phyloP scores from a whole-genome alignment of 148 eudicot genomes.

The Chenopodium quinoa region DNA sequence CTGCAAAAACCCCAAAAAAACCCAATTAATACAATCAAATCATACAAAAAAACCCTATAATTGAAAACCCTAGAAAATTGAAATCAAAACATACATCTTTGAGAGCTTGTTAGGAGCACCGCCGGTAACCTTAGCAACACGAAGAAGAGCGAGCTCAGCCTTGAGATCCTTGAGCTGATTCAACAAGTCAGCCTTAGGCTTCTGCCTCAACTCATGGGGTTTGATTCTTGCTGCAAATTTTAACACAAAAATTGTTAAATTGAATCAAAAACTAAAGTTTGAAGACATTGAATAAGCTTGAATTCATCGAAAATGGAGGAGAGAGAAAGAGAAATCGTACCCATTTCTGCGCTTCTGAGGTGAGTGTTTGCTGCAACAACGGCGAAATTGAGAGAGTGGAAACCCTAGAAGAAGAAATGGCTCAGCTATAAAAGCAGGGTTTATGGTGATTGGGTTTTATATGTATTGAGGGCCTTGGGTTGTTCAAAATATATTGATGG shows the following conservation, averaged over 20 bases:
- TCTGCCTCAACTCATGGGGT: constrained; percentile 30
- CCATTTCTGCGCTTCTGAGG: too few species aligned
- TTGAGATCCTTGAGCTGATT: constrained; percentile 55
- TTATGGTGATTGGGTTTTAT: too few species aligned
- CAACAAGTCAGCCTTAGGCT: constrained; percentile 41
- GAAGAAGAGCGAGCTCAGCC: constrained; percentile 60
- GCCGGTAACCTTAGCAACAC: constrained; percentile 73
- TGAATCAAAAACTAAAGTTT: neutral
- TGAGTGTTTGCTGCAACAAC: too few species aligned
- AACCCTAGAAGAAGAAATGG: too few species aligned
- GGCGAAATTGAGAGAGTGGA: too few species aligned
- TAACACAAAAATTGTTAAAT: too few species aligned
- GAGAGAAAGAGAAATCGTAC: neutral
- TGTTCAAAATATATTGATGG: too few species aligned
- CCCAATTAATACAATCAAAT: neutral
- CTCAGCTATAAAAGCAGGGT: too few species aligned
- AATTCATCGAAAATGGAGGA: neutral
- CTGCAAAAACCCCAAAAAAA: constrained; percentile 15
- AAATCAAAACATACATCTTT: constrained; percentile 42
- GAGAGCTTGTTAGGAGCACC: constrained; percentile 79
- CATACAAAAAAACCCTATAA: neutral
- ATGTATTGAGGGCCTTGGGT: too few species aligned
- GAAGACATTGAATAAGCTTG: neutral
- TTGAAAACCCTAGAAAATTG: neutral
- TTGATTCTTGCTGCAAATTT: constrained; percentile 29